phyloP scores from a whole-genome alignment of 2,329 filamentous ascomycete genomes.

The Rhynchosporium graminicola region DNA sequence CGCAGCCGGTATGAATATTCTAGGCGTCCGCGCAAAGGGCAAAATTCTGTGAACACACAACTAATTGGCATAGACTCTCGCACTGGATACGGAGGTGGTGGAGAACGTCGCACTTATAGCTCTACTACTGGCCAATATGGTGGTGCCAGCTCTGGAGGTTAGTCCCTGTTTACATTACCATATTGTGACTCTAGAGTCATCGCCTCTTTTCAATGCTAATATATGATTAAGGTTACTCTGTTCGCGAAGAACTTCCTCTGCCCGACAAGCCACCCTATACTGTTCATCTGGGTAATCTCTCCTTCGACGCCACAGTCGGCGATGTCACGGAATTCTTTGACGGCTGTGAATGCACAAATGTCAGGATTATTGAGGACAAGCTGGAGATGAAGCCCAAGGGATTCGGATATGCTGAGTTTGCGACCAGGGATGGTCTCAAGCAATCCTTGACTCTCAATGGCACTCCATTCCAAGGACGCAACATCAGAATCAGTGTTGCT shows the following conservation, averaged over 20 bases:
- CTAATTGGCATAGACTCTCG: conserved; percentile 37
- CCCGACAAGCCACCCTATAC: conserved; percentile 93
- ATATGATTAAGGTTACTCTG: conserved; percentile 52
- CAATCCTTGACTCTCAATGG: conserved; percentile 84
- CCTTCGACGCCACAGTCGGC: conserved; percentile 85
- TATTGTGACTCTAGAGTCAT: background rate
- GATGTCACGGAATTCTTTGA: conserved; percentile 85
- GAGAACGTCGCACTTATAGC: conserved; percentile 39
- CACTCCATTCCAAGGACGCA: conserved; percentile 80
- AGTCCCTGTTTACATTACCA: conserved; percentile 21
- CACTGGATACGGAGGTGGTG: conserved; percentile 38
- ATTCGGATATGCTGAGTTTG: conserved; percentile 97
- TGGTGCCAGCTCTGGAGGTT: conserved; percentile 37
- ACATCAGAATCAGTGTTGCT: conserved; percentile 90
- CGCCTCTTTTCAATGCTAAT: conserved; percentile 21
- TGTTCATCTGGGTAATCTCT: conserved; percentile 93
- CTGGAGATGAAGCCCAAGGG: conserved; percentile 93
- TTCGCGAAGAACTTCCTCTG: conserved; percentile 78
- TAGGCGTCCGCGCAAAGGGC: background rate
- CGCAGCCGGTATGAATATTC: conserved; percentile 39
- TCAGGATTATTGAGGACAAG: conserved; percentile 96
- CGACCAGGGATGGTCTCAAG: conserved; percentile 83
- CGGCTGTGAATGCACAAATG: conserved; percentile 82
- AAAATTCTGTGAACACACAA: background rate
- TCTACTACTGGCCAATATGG: conserved; percentile 40